Percentiles rank a stretch among this genome's conserved stretches.
Conservation (phyloP, 495 filamentous ascomycete genomes). For the Lophiostoma macrostomum region DNA sequence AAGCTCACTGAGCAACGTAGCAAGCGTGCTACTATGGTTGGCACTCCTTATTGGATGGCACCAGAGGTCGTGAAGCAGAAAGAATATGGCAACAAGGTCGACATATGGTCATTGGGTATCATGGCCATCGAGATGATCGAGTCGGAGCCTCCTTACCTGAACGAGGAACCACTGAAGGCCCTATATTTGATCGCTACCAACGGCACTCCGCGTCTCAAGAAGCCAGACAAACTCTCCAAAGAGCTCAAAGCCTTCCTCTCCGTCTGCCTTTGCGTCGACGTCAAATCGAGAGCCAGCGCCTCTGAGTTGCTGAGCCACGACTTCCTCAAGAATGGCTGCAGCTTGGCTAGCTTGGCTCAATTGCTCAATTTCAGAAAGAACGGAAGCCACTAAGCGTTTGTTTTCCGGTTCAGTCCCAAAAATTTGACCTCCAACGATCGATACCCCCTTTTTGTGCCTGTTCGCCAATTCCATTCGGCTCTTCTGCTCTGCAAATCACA, state of each 20-base stretch:
- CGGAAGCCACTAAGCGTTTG: constrained; percentile 37
- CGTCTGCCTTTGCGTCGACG: constrained; percentile 92
- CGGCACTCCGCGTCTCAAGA: constrained; percentile 93
- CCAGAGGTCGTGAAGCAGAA: constrained; percentile 99
- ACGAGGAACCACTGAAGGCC: constrained; percentile 95
- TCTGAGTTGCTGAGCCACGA: constrained; percentile 79
- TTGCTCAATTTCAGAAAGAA: constrained; percentile 71
- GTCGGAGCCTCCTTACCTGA: constrained; percentile 93
- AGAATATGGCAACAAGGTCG: constrained; percentile 96
- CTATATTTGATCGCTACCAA: constrained; percentile 97
- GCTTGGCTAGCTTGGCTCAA: constrained; percentile 74
- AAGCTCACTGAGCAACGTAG: constrained; percentile 95
- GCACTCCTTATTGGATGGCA: constrained; percentile 99
- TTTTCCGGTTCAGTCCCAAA: no score
- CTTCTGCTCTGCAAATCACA: no score
- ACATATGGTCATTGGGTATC: constrained; percentile 98
- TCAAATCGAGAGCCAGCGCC: constrained; percentile 88
- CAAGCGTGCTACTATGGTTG: constrained; percentile 98
- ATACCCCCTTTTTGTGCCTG: no score
- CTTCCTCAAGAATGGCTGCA: constrained; percentile 76
- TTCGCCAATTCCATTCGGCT: no score
- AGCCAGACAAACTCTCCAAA: constrained; percentile 93
- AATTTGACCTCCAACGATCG: no score
- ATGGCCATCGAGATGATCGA: constrained; percentile 99
- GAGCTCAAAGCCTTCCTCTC: constrained; percentile 94